These are phyloP conservation scores for Backusella liffmaniae DNA, from an alignment of 192 early-diverging fungal species.

Conservation along the genomic window DNA sequence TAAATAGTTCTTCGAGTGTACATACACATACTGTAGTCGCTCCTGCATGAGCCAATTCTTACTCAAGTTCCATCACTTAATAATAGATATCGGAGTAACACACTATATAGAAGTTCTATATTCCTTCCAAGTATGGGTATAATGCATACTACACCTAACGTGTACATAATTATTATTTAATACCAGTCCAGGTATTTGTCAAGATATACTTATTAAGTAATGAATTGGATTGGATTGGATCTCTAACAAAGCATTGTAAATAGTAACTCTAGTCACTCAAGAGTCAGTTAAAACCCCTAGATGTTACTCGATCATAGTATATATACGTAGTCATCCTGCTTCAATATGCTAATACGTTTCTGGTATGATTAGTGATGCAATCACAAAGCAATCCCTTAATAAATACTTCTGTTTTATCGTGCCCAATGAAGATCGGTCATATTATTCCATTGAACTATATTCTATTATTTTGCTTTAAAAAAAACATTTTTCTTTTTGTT, in stretches of 20 bases:
- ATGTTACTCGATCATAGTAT: neutral
- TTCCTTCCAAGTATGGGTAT: too few species aligned
- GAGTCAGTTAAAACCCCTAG: neutral
- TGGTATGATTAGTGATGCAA: neutral
- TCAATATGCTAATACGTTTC: neutral
- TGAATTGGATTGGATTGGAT: neutral
- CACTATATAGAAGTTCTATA: neutral
- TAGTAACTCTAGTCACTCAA: neutral
- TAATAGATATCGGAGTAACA: neutral
- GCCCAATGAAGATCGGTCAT: neutral
- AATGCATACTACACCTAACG: too few species aligned
- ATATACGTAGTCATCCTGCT: neutral
- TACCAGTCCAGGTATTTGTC: too few species aligned
- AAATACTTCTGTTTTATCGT: neutral
- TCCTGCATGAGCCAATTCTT: neutral
- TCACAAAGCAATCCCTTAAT: neutral
- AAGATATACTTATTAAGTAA: neutral
- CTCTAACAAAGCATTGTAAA: neutral
- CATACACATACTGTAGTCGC: neutral
- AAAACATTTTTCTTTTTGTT: neutral
- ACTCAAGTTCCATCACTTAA: neutral
- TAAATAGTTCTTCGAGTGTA: neutral
- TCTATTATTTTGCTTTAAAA: neutral
- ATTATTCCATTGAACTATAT: neutral
- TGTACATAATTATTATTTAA: too few species aligned